Evolutionary conservation across 108 stramenopile species (phyloP), one percentile per base, ranked within the genome.

Genomic region (Skeletonema potamos): DNA sequence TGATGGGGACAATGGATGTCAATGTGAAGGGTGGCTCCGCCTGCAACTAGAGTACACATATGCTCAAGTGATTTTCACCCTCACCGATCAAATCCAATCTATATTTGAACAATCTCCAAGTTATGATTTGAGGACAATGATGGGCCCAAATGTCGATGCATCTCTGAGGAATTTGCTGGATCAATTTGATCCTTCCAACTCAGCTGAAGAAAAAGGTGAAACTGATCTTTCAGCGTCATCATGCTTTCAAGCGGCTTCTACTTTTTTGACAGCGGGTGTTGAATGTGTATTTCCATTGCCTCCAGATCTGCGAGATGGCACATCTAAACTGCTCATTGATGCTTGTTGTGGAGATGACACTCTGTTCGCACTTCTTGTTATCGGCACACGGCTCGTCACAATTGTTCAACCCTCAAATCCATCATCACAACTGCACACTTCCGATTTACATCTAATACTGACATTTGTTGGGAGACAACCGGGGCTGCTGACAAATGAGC

Each of bases 1-100:
- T 8, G 64, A 70, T 29, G 30, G 51, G 12, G 65, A 39, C 2
- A 66, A 72, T 15, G 48, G 74, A 41, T 68, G 29, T 68, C 62
- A 68, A 15, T 48, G 48, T 44, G 86, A 86, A 66, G 82, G 79
- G 7, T 87, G 82, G 74, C 72, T 83, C 0, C 81, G 82, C 36
- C 66, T 93, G 17, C 88, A 87, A 39, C 64, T 93, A 36, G 92
- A 93, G 58, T 89, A 89, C 71, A 62, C 85, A 0, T 93, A 93
- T 74, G 48, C 77, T 10, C 88, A 90, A 66, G 73, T 93, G 10
- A 81, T 93, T 0, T 89, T 90, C 48, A 83, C 76, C 9, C 54
- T 89, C 54, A 91, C 92, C 1, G 77, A 87, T 55, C 86, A 88
- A 64, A 54, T 90, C 17, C 89, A 91, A 64, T 67, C 62, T n/a